Base-by-base conservation (phyloP, 257 asterid species). In the Galeopsis tetrahit region DNA sequence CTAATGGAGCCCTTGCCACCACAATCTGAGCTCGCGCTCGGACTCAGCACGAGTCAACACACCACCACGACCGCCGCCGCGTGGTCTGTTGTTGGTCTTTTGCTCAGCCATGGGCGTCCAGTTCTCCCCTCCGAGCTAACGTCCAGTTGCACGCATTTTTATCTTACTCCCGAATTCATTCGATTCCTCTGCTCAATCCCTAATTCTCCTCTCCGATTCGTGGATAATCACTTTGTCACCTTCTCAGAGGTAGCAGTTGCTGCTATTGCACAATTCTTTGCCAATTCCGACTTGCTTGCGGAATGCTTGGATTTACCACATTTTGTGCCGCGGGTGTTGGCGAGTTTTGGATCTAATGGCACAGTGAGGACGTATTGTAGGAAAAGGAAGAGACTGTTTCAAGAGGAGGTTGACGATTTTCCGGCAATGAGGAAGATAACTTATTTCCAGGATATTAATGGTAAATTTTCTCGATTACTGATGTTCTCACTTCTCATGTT, bases 31-130 rank as follows among this genome's bases (percentile, higher is more conserved):
- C 61, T 63, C 70, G 66, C 28, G 40, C 42, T 60, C 56, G 84
- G 48, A 70, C 76, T 67, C 80, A 43, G 32, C 70, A 52, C 81
- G 69, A 32, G 40, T 56, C 68, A 68, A 28, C 64, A 62, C 73
- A 32, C 74, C 77, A n/a, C 81, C 76, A 28, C 33, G 53, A 57
- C 72, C 72, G 71, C 75, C 65, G 66, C 90, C 63, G 84, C 83
- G 36, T 92, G 98, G 98, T 82, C 82, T n/a, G 72, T 92, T 21
- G 70, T 81, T 73, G 85, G 86, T 10, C 85, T 83, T 42, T 66
- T 92, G 65, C 66, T 90, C 67, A 44, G 82, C 33, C 65, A 65
- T 55, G 81, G 91, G 33, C 75, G 85, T 39, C 96, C 95, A 11
- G 80, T 72, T 43, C 75, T 13, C 31, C 82, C 85, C 0, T 21